A percentile compares a stretch with the other conserved stretches of the same genome.
These are phyloP conservation scores for Clarireedia paspali DNA, from an alignment of 2,329 filamentous ascomycete genomes.

Conservation along the genomic window DNA sequence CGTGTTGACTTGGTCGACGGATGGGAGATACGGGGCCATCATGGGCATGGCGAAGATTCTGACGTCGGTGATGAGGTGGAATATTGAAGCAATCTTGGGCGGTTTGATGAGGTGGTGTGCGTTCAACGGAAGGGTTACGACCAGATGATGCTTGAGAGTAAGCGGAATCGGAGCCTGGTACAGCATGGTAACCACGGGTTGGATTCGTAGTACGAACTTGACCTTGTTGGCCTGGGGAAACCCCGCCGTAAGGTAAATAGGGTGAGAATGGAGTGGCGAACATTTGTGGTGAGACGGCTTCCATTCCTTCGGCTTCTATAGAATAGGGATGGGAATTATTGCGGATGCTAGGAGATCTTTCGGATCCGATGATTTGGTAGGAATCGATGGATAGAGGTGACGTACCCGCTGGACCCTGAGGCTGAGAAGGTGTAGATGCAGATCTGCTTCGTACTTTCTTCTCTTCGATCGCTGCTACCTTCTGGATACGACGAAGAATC, in stretches of 20 bases:
- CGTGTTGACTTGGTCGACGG: not conserved
- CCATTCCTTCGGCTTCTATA: not conserved
- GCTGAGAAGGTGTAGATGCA: slow-evolving; percentile 10
- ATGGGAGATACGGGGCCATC: not conserved
- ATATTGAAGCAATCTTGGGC: slow-evolving; percentile 4
- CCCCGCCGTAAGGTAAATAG: not conserved
- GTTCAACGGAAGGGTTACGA: slow-evolving; percentile 3
- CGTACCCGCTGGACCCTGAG: slow-evolving; percentile 4
- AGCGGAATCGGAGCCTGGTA: slow-evolving; percentile 3
- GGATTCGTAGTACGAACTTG: not conserved
- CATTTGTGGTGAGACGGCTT: slow-evolving; percentile 17
- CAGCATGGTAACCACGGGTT: not conserved
- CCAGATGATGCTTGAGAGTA: slow-evolving; percentile 2
- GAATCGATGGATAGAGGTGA: slow-evolving; percentile 23
- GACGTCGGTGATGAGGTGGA: not conserved
- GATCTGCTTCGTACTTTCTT: slow-evolving; percentile 14
- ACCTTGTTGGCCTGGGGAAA: not conserved
- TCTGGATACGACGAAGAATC: slow-evolving; percentile 42
- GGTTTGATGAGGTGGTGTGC: not conserved
- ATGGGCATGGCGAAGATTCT: slow-evolving; percentile 4
- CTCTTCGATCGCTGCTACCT: slow-evolving; percentile 24
- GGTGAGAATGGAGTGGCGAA: not conserved
- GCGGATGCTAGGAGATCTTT: slow-evolving; percentile 7
- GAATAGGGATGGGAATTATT: slow-evolving; percentile 12
- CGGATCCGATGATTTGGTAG: slow-evolving; percentile 22